Base-by-base conservation (phyloP, 2,329 filamentous ascomycete genomes). In the Mariannaea elegans region DNA sequence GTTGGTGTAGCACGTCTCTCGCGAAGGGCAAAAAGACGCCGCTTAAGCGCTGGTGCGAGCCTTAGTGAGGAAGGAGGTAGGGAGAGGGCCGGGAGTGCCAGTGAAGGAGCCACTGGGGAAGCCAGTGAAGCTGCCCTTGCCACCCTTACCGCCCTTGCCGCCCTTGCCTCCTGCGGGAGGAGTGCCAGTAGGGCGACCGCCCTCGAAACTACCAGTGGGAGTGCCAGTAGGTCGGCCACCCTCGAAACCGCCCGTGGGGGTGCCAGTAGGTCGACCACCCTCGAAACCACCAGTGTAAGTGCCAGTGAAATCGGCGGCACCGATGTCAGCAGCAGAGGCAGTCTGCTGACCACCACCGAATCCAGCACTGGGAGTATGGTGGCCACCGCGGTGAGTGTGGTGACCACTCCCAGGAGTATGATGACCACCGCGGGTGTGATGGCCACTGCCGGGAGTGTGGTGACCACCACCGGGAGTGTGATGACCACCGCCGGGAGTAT, bases 41-140 rank as follows among this genome's bases (percentile, higher is more conserved):
- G 29, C 44, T 59, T 46, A 54, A 44, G 57, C 36, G 23, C 18
- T 34, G 27, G 60, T 7, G 27, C 48, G 53, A 27, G 56, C 36
- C 53, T 34, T 51, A 51, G 60, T 63, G 46, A 60, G 27, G 48
- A 63, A 63, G 46, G 60, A 50, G 36, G 47, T 60, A 18, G 48
- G 34, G n/a, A 41, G 24, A 16, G 51, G 7, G 19, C 38, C 24
- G 16, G 44, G 44, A 41, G 52, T 38, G 29, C 47, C 47, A 39
- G 32, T 45, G 50, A 50, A 36, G 39, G 41, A 19, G 41, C 29
- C 47, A 13, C 49, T 34, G 21, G 49, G 42, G 52, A 56, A 56
- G 16, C 52, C 53, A 23, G 38, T 44, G 47, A 49, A 38, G 36
- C 34, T 38, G 36, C 16, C 27, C 2, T 36, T 49, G 18, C 24